phyloP scores from a whole-genome alignment of 306 rosid genomes.

The Rosa lucieae region DNA sequence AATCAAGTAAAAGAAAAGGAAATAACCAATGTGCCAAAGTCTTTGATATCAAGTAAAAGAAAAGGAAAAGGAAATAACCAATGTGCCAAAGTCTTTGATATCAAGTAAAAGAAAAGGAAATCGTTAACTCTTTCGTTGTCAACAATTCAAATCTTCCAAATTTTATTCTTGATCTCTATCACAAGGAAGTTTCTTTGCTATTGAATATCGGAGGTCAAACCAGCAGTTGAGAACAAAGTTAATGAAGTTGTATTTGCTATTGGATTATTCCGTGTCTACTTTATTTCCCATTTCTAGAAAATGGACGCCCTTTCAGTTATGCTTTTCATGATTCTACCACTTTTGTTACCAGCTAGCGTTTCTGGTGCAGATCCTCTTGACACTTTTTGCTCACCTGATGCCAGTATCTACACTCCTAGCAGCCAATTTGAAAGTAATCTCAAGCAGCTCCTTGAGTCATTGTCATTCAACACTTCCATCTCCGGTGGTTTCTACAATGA shows the following conservation, averaged over 20 bases:
- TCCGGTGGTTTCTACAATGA: constrained; percentile 43
- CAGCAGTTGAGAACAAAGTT: not conserved
- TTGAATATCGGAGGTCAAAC: not conserved
- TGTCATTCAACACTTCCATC: constrained; percentile 40
- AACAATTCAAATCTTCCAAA: not conserved
- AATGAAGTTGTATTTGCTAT: not conserved
- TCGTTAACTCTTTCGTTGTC: not conserved
- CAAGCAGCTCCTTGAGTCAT: constrained; percentile 31
- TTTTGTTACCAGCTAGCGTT: constrained; percentile 18
- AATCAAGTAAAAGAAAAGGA: not conserved
- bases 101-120: not conserved
- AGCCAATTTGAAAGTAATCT: constrained; percentile 43
- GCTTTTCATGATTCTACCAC: constrained; percentile 29
- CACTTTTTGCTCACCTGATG: constrained; percentile 35
- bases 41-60: not conserved
- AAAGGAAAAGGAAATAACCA: not conserved
- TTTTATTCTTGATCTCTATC: not conserved
- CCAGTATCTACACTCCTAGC: constrained; percentile 27
- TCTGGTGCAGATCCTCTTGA: constrained; percentile 34
- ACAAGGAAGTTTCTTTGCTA: not conserved
- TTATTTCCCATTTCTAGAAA: not conserved
- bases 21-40: not conserved
- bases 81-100: not conserved
- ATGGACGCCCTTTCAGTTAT: constrained; percentile 11
- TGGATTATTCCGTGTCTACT: not conserved